Evolutionary conservation across 257 asterid genomes (phyloP).

Genomic region (Scutellaria baicalensis): DNA sequence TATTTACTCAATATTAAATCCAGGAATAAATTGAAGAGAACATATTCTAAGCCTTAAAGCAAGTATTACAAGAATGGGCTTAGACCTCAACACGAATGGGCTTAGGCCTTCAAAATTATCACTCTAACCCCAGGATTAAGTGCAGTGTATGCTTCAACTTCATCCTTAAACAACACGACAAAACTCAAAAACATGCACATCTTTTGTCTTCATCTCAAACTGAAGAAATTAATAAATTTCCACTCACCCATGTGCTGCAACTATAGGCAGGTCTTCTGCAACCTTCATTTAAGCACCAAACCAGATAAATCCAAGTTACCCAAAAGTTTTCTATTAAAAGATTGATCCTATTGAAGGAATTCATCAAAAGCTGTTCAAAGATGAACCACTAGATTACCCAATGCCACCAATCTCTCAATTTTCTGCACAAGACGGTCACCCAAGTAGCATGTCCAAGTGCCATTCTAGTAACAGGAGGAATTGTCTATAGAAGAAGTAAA

Average conservation of each 20-base stretch:
- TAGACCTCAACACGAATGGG: conserved; percentile 96
- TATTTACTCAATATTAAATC: no score
- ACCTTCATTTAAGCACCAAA: conserved; percentile 49
- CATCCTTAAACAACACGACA: conserved; percentile 51
- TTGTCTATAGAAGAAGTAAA: conserved; percentile 49
- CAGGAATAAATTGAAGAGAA: neutral
- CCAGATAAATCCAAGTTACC: conserved; percentile 18
- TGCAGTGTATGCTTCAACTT: conserved; percentile 65
- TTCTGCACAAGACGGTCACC: conserved; percentile 89
- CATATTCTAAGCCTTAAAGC: neutral
- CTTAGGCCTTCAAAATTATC: conserved; percentile 85
- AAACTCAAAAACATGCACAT: conserved; percentile 7
- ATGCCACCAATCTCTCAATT: conserved; percentile 97
- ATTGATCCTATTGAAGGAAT: neutral
- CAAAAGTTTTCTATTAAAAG: neutral
- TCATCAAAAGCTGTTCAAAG: conserved; percentile 5
- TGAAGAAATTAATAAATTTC: no score
- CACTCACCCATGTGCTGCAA: conserved; percentile 99
- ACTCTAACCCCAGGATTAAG: conserved; percentile 91
- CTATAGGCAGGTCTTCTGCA: conserved; percentile 92
- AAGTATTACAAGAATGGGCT: conserved; percentile 6
- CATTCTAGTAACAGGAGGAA: conserved; percentile 92
- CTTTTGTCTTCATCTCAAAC: conserved; percentile 1
- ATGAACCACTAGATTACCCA: conserved; percentile 58
- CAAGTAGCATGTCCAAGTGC: conserved; percentile 88